Evolutionary conservation across 2,329 filamentous ascomycete genomes (phyloP), one percentile per base, ranked within the genome.

Genomic region (Epicoccum sorghinum): DNA sequence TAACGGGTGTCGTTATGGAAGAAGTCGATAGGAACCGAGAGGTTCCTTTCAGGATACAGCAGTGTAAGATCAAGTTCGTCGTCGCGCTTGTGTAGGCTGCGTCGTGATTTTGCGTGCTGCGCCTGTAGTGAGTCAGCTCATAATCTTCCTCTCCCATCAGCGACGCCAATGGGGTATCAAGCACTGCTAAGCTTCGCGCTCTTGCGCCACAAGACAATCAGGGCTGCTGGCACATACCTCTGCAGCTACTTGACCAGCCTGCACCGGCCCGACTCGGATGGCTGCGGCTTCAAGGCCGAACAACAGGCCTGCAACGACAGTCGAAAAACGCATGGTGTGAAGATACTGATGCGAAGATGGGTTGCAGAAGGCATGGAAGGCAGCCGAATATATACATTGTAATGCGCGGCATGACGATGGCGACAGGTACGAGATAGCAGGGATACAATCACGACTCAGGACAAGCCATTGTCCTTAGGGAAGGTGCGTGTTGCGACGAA

Each of bases 1-100:
- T 96, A 96, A 43, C 80, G 78, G 2, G 86, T 83, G 49, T 92
- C 88, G 67, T 93, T 91, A 75, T 89, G 89, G 76, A 95, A 96
- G 69, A 95, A 90, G 72, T 96, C 91, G 30, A 96, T 79, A 0
- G 83, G 84, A 1, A 83, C 80, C 0, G 80, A 80, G 52, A 86
- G 69, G 59, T 82, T 83, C 66, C 82, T 68, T 25, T 72, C 77
- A 3, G 80, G 77, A 61, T 82, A 84, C 8, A 78, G 64, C 14
- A 66, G 39, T 3, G 61, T 58, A 2, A 70, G 73, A 52, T 80
- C 70, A 10, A 66, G 52, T 10, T 68, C 69, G 7, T 58, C 55
- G 22, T 60, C 61, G 27, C 72, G 70, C 54, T 72, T 73, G 30
- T 47, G 40, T 6, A 69, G 52, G n/a, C 55, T 57, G 32, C 59